These are phyloP conservation scores for Prunella vulgaris DNA, from an alignment of 257 asterid genomes.

Conservation along the genomic window DNA sequence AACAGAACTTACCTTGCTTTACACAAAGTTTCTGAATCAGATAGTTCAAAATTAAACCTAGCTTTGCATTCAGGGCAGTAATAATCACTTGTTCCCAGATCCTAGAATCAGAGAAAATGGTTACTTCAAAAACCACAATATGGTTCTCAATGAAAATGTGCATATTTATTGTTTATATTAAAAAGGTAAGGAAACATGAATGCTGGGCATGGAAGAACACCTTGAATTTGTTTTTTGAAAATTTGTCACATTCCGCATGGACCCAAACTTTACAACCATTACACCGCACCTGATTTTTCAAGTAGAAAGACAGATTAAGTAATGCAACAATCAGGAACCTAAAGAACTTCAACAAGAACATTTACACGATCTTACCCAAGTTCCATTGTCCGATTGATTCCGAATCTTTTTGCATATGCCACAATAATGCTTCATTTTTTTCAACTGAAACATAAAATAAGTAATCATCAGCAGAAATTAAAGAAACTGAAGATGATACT, in stretches of 20 bases:
- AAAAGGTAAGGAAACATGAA: constrained; percentile 17
- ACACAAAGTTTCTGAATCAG: constrained; percentile 75
- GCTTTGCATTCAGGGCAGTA: constrained; percentile 99
- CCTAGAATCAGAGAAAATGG: constrained; percentile 43
- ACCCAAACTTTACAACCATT: constrained; percentile 98
- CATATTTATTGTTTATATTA: constrained; percentile 13
- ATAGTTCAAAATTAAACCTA: constrained; percentile 85
- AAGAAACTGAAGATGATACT: constrained; percentile 11
- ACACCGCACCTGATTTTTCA: constrained; percentile 62
- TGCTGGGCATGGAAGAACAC: constrained; percentile 30
- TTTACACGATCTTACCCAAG: constrained; percentile 67
- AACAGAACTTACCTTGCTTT: constrained; percentile 59
- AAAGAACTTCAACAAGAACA: constrained; percentile 5
- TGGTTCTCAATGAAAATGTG: neutral
- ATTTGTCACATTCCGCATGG: constrained; percentile 93
- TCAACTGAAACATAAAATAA: constrained; percentile 55
- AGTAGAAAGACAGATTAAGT: constrained; percentile 2
- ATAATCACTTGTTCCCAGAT: constrained; percentile 58
- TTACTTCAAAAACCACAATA: constrained; percentile 16
- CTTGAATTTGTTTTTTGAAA: constrained; percentile 51
- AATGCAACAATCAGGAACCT: constrained; percentile 18
- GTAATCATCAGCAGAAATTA: constrained; percentile 14
- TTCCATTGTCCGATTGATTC: constrained; percentile 71
- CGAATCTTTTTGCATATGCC: constrained; percentile 94
- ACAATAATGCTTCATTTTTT: constrained; percentile 81